Conservation (phyloP, 2,329 filamentous ascomycete genomes). For the Paramyrothecium sp. region DNA sequence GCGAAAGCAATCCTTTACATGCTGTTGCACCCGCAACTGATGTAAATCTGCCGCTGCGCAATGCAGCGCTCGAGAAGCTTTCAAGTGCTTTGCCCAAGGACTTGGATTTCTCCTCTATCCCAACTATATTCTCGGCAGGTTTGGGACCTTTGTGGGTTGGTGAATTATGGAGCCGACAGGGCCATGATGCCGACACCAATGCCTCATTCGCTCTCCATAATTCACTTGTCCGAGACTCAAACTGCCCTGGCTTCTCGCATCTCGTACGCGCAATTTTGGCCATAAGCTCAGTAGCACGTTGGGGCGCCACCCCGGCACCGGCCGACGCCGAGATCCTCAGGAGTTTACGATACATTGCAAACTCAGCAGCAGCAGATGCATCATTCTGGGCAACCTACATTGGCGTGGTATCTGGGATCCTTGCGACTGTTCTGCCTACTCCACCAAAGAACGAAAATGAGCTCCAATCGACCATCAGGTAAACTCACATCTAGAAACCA, state of each 20-base stretch:
- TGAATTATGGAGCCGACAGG: slow-evolving; percentile 51
- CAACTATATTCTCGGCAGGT: slow-evolving; percentile 41
- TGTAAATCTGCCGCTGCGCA: slow-evolving; percentile 26
- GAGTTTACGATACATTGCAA: slow-evolving; percentile 41
- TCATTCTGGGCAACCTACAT: slow-evolving; percentile 55
- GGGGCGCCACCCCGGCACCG: slow-evolving; percentile 61
- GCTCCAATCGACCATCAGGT: slow-evolving; percentile 38
- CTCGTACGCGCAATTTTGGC: slow-evolving; percentile 68
- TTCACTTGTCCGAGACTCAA: slow-evolving; percentile 66
- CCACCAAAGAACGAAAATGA: slow-evolving; percentile 34
- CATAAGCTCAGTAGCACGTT: slow-evolving; percentile 70
- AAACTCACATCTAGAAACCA: slow-evolving; percentile 13
- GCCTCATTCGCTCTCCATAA: slow-evolving; percentile 71
- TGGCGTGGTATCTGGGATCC: slow-evolving; percentile 43
- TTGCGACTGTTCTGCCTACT: slow-evolving; percentile 41
- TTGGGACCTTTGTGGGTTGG: slow-evolving; percentile 44
- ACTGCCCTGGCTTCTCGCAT: slow-evolving; percentile 73
- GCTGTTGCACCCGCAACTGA: slow-evolving; percentile 25
- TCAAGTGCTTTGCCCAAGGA: slow-evolving; percentile 39
- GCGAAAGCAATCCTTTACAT: slow-evolving; percentile 64
- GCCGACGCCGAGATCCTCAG: slow-evolving; percentile 42
- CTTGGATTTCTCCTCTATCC: slow-evolving; percentile 30
- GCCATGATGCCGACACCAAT: slow-evolving; percentile 49
- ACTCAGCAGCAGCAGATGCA: slow-evolving; percentile 32
- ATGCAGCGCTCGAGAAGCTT: slow-evolving; percentile 36